A percentile compares a stretch with the other conserved stretches of the same genome.
Evolutionary conservation across 805 yeast genomes (phyloP).

Genomic region (Komagataella phaffii): DNA sequence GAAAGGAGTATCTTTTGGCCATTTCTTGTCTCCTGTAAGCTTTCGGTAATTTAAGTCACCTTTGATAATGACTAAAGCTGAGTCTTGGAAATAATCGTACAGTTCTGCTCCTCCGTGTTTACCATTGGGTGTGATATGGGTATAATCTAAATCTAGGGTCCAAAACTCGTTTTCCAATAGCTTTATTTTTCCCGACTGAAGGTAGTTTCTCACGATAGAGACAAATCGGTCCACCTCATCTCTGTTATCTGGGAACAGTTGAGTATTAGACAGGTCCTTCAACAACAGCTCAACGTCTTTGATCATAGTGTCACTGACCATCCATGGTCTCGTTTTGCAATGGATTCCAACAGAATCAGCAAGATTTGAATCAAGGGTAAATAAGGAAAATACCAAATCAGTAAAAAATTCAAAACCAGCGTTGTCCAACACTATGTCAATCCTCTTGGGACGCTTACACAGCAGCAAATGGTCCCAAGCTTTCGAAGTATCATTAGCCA

Average conservation of each 20-base stretch:
- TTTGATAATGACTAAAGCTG: constrained; percentile 70
- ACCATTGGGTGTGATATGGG: constrained; percentile 47
- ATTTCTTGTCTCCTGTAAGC: constrained; percentile 77
- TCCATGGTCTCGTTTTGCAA: constrained; percentile 90
- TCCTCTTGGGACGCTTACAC: constrained; percentile 25
- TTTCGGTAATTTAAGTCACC: constrained; percentile 96
- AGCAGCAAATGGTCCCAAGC: constrained; percentile 44
- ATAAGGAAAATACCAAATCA: constrained; percentile 56
- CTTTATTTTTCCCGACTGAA: constrained; percentile 30
- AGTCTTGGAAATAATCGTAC: constrained; percentile 45
- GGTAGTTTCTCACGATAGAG: constrained; percentile 27
- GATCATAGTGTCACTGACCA: constrained; percentile 91
- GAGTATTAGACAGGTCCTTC: constrained; percentile 36
- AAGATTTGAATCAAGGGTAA: constrained; percentile 58
- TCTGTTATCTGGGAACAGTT: constrained; percentile 36
- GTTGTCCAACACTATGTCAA: constrained; percentile 83
- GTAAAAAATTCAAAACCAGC: constrained; percentile 92
- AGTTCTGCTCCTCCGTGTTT: constrained; percentile 44
- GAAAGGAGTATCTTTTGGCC: constrained; percentile 80
- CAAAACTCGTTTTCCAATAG: constrained; percentile 64
- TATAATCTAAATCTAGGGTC: constrained; percentile 71
- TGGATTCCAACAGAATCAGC: constrained; percentile 60
- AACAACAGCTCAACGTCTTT: constrained; percentile 58
- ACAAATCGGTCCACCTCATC: constrained; percentile 35
- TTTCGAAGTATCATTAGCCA: constrained; percentile 56